Conservation (phyloP, 768 basidiomycete genomes). For the Trametes elegans region DNA sequence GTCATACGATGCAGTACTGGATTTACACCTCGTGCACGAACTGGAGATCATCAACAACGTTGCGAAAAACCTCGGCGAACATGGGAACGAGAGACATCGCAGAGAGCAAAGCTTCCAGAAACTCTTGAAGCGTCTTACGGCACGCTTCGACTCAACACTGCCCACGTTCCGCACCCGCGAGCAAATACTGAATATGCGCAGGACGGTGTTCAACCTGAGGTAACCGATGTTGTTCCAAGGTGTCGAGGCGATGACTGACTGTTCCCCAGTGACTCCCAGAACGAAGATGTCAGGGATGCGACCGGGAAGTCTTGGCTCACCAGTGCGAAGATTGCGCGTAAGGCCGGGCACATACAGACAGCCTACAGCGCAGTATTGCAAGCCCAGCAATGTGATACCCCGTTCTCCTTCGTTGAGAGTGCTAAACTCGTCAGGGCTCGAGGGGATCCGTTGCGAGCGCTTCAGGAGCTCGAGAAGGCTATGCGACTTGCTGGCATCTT, state of each 20-base stretch:
- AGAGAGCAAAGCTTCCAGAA: constrained; percentile 34
- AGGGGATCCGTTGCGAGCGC: constrained; percentile 79
- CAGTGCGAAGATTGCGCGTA: constrained; percentile 94
- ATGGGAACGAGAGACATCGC: constrained; percentile 30
- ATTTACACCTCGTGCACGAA: constrained; percentile 86
- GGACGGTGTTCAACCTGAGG: constrained; percentile 72
- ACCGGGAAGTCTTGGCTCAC: constrained; percentile 87
- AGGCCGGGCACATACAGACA: constrained; percentile 93
- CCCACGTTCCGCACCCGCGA: constrained; percentile 90
- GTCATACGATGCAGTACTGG: constrained; percentile 81
- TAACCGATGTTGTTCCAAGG: constrained; percentile 29
- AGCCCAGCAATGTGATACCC: constrained; percentile 68
- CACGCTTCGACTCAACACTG: constrained; percentile 71
- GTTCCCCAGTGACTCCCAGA: not conserved
- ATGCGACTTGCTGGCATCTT: constrained; percentile 41
- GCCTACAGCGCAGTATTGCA: constrained; percentile 96
- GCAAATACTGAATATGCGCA: constrained; percentile 83
- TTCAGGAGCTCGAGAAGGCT: constrained; percentile 81
- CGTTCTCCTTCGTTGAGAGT: constrained; percentile 85
- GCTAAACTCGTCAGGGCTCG: constrained; percentile 80
- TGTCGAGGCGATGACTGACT: too few relatives aligned
- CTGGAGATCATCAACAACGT: constrained; percentile 63
- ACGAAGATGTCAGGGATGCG: constrained; percentile 42
- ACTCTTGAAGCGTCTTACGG: constrained; percentile 50
- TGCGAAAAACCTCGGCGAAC: constrained; percentile 36